Evolutionary conservation across 257 asterid genomes (phyloP).

Genomic region (Forsythia suspensa): DNA sequence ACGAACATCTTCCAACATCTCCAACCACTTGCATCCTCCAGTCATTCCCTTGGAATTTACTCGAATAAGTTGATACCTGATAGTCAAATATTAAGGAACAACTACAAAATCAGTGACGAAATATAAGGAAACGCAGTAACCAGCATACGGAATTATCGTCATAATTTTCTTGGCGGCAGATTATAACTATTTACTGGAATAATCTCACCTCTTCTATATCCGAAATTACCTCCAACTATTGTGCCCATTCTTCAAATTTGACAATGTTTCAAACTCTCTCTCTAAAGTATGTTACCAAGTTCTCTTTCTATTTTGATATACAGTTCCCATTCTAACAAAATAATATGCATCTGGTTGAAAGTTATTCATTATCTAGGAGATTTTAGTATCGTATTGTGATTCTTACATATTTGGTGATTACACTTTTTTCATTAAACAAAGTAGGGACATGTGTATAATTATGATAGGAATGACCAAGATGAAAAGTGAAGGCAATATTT

Average conservation of each 20-base stretch:
- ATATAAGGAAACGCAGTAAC: neutral
- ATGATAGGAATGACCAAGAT: too few relatives aligned
- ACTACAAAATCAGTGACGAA: neutral
- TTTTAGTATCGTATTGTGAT: neutral
- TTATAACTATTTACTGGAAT: neutral
- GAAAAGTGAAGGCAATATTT: too few relatives aligned
- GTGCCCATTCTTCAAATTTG: neutral
- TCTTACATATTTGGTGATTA: too few relatives aligned
- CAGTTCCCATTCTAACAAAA: neutral
- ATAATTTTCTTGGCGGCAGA: neutral
- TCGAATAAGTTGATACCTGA: constrained; percentile 86
- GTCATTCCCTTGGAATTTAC: constrained; percentile 81
- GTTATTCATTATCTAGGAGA: neutral
- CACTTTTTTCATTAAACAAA: too few relatives aligned
- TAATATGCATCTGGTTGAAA: neutral
- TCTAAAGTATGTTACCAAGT: neutral
- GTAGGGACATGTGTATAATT: too few relatives aligned
- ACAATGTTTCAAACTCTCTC: neutral
- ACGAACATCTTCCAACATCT: constrained; percentile 93
- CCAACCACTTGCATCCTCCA: constrained; percentile 93
- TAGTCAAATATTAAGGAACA: neutral
- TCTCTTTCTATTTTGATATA: neutral
- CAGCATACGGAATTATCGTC: neutral
- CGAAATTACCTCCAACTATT: neutral
- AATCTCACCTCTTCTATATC: neutral